phyloP scores from a whole-genome alignment of 805 yeast species.

The Citeromyces matritensis region DNA sequence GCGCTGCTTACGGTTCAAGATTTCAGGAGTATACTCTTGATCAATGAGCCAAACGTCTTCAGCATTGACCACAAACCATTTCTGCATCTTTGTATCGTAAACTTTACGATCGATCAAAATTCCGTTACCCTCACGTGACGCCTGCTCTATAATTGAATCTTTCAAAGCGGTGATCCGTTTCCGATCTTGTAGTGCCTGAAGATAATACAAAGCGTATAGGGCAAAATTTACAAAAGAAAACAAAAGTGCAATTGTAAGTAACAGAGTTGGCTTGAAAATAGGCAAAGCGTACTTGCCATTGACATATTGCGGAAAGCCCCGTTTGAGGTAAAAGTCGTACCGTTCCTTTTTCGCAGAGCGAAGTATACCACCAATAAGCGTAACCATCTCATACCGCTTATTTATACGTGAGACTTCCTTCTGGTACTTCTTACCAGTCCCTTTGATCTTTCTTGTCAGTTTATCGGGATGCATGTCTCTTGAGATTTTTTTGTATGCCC shows the following conservation, averaged over 20 bases:
- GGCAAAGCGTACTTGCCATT: slow-evolving; percentile 51
- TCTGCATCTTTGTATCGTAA: slow-evolving; percentile 23
- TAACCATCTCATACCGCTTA: slow-evolving; percentile 65
- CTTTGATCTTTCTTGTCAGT: slow-evolving; percentile 18
- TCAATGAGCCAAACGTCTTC: too few species aligned
- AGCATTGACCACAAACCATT: slow-evolving; percentile 36
- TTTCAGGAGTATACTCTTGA: too few species aligned
- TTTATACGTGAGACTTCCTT: slow-evolving; percentile 30
- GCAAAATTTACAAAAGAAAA: slow-evolving; percentile 33
- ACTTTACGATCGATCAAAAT: slow-evolving; percentile 24
- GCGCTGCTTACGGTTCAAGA: too few species aligned
- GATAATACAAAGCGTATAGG: slow-evolving; percentile 41
- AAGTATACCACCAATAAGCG: slow-evolving; percentile 61
- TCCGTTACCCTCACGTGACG: slow-evolving; percentile 31
- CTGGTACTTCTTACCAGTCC: slow-evolving; percentile 11
- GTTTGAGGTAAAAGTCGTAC: slow-evolving; percentile 70
- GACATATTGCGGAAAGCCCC: slow-evolving; percentile 80
- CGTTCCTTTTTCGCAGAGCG: slow-evolving; percentile 48
- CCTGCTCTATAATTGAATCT: slow-evolving; percentile 31
- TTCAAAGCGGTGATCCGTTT: slow-evolving; percentile 39
- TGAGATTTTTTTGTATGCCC: slow-evolving; percentile 59
- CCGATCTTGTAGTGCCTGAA: slow-evolving; percentile 40
- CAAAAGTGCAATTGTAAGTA: slow-evolving; percentile 33
- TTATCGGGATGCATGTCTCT: slow-evolving; percentile 82
- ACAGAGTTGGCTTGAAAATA: slow-evolving; percentile 54